Evolutionary conservation across 1,284 basidiomycete species (phyloP).

Genomic region (Neolentinus lepideus): DNA sequence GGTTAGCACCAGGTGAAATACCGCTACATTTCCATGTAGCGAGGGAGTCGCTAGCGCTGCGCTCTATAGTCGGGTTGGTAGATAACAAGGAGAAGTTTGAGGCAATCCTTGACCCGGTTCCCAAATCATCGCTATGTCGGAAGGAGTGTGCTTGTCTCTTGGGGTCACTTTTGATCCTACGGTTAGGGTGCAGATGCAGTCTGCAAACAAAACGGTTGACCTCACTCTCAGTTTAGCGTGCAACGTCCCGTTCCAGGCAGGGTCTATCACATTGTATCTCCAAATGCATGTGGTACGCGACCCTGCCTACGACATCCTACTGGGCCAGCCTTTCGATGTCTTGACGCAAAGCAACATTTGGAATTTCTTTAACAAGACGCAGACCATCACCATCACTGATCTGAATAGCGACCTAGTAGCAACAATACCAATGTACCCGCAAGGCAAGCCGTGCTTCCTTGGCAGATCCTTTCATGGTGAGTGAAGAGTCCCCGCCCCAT

Average conservation of each 20-base stretch:
- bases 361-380: conserved; percentile 14
- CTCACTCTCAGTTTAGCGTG: conserved; percentile 18
- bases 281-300: background rate
- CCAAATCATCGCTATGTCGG: conserved; percentile 17
- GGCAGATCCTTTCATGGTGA: no score
- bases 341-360: conserved; percentile 17
- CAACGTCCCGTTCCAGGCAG: background rate
- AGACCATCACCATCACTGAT: conserved; percentile 18
- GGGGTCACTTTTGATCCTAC: conserved; percentile 15
- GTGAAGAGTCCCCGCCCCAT: no score
- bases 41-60: conserved; percentile 6
- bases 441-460: conserved; percentile 4
- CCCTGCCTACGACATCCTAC: background rate
- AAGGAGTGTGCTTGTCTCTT: conserved; percentile 11
- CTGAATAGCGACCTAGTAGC: conserved; percentile 14
- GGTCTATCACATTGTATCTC: background rate
- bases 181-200: conserved; percentile 15
- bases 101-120: conserved; percentile 18
- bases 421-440: conserved; percentile 17
- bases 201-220: conserved; percentile 18
- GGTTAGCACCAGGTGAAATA: background rate
- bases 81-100: conserved; percentile 10
- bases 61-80: conserved; percentile 8
- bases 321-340: conserved; percentile 4
- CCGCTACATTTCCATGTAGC: background rate